These are phyloP conservation scores for Pseudozyma sp. DNA, from an alignment of 1,284 basidiomycete species.

Conservation along the genomic window DNA sequence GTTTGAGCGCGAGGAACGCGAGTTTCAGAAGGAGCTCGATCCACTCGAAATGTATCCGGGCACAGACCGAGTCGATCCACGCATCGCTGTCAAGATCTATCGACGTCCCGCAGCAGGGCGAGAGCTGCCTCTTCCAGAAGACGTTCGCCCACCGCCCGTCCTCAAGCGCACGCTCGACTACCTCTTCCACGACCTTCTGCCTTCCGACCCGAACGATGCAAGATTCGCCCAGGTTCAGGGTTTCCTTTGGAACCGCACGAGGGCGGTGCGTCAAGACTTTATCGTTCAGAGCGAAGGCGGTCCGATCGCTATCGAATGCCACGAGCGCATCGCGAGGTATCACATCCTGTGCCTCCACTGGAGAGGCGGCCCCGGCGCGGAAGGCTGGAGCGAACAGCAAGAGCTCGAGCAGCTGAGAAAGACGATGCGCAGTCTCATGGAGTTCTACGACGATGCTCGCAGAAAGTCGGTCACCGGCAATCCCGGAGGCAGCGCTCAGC, in stretches of 20 bases:
- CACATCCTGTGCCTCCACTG: slow-evolving; percentile 89
- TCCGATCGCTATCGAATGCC: slow-evolving; percentile 83
- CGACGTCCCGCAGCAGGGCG: slow-evolving; percentile 90
- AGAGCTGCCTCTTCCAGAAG: slow-evolving; percentile 85
- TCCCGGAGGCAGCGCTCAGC: slow-evolving; percentile 72
- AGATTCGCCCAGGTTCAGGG: slow-evolving; percentile 80
- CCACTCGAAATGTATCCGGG: slow-evolving; percentile 78
- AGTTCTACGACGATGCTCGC: slow-evolving; percentile 84
- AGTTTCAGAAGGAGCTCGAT: slow-evolving; percentile 88
- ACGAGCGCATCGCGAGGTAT: slow-evolving; percentile 92
- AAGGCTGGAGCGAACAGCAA: slow-evolving; percentile 78
- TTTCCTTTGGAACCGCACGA: slow-evolving; percentile 92
- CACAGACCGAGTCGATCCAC: slow-evolving; percentile 80
- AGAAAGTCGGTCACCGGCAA: slow-evolving; percentile 16
- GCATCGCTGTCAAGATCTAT: slow-evolving; percentile 91
- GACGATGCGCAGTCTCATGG: slow-evolving; percentile 87
- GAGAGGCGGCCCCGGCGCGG: slow-evolving; percentile 69
- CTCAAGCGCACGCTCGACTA: slow-evolving; percentile 90
- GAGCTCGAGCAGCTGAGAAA: slow-evolving; percentile 91
- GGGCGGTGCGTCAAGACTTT: slow-evolving; percentile 91
- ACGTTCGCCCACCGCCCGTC: slow-evolving; percentile 86
- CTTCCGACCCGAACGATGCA: slow-evolving; percentile 70
- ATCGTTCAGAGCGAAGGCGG: slow-evolving; percentile 89
- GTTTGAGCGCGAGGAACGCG: slow-evolving; percentile 89
- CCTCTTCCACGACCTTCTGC: slow-evolving; percentile 84